Evolutionary conservation across 169 alveolate genomes (phyloP).

Genomic region (Eimeria tenella): DNA sequence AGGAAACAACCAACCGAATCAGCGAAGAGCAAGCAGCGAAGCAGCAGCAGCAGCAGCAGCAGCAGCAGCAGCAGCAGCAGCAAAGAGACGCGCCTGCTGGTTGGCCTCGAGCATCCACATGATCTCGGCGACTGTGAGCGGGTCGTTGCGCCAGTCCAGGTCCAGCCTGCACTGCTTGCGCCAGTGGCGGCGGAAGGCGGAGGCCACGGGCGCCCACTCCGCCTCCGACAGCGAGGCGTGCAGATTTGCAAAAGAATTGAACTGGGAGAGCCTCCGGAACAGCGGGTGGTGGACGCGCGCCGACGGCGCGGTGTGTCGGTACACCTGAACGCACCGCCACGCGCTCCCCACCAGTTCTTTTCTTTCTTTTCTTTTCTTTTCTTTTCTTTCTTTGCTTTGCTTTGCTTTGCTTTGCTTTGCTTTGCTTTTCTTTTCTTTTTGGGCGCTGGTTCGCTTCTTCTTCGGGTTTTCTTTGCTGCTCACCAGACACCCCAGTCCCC

Average conservation of each 20-base stretch:
- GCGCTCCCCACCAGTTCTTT: too few relatives aligned
- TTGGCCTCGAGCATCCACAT: conserved; percentile 84
- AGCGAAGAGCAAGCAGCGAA: too few relatives aligned
- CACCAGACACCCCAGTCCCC: too few relatives aligned
- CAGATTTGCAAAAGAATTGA: conserved; percentile 57
- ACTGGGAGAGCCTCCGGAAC: conserved; percentile 80
- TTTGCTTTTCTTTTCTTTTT: too few relatives aligned
- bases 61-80: too few relatives aligned
- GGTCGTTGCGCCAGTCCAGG: conserved; percentile 85
- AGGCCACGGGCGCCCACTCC: conserved; percentile 83
- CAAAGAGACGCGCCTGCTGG: conserved; percentile 73
- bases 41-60: too few relatives aligned
- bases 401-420: too few relatives aligned
- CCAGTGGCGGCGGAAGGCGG: conserved; percentile 81
- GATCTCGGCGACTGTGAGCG: conserved; percentile 82
- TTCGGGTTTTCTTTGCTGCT: too few relatives aligned
- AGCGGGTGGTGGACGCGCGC: conserved; percentile 82
- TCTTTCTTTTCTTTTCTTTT: too few relatives aligned
- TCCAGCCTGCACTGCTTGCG: conserved; percentile 82
- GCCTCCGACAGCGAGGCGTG: conserved; percentile 5
- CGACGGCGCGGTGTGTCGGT: conserved; percentile 81
- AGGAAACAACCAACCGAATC: too few relatives aligned
- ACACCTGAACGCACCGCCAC: conserved; percentile 72
- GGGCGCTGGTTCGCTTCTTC: too few relatives aligned
- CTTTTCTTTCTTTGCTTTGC: too few relatives aligned